These are phyloP conservation scores for Hypseocharis bilobata DNA, from an alignment of 441 rosid genomes.

Conservation along the genomic window DNA sequence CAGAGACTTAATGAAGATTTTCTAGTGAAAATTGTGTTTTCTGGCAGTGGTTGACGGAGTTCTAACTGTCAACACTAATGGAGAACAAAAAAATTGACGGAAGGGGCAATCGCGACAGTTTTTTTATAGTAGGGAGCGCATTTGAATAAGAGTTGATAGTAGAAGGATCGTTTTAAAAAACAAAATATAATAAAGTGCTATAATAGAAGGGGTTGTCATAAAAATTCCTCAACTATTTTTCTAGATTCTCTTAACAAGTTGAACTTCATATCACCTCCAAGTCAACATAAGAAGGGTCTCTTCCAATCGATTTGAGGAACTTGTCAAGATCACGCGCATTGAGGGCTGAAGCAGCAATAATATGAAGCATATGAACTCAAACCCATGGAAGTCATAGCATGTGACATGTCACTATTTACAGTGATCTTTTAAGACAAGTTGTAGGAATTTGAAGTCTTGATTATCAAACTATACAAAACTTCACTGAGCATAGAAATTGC, in stretches of 20 bases:
- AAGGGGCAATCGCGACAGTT: too few relatives aligned
- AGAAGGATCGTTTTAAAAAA: too few relatives aligned
- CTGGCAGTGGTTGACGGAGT: too few relatives aligned
- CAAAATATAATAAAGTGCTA: too few relatives aligned
- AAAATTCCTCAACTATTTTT: too few relatives aligned
- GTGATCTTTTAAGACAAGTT: background rate
- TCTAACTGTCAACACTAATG: too few relatives aligned
- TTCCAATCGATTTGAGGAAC: slow-evolving; percentile 59
- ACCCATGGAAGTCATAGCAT: background rate
- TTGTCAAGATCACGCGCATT: slow-evolving; percentile 48
- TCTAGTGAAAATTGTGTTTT: too few relatives aligned
- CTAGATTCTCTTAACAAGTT: slow-evolving; percentile 11
- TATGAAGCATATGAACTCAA: slow-evolving; percentile 3
- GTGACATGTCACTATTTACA: background rate
- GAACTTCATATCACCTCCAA: slow-evolving; percentile 45
- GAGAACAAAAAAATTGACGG: too few relatives aligned
- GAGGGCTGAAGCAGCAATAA: slow-evolving; percentile 43
- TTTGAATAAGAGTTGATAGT: too few relatives aligned
- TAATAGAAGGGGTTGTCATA: too few relatives aligned
- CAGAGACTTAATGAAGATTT: too few relatives aligned
- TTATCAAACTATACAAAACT: background rate
- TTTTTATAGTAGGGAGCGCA: too few relatives aligned
- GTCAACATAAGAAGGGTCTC: slow-evolving; percentile 55
- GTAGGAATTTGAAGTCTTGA: background rate
- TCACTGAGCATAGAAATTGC: background rate